Percentiles rank a stretch among this genome's conserved stretches.
Evolutionary conservation across 2,329 filamentous ascomycete species (phyloP).

Genomic region (Fusarium denticulatum): DNA sequence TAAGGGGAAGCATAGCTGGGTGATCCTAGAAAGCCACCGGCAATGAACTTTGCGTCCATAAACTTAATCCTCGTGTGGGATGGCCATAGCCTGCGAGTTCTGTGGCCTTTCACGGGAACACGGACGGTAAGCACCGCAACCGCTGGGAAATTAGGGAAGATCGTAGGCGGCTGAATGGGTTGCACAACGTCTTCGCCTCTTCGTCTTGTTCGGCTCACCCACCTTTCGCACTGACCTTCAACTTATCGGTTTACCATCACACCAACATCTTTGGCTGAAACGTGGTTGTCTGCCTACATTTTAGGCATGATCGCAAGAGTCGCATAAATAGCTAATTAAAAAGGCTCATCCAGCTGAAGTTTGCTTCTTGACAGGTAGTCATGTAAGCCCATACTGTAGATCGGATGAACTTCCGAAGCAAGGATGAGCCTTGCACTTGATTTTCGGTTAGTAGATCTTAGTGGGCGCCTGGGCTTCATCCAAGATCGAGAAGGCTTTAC

Average conservation of each 20-base stretch:
- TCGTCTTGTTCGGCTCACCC: conserved; percentile 4
- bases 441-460: conserved; percentile 41
- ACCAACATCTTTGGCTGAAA: background rate
- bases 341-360: background rate
- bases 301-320: conserved; percentile 23
- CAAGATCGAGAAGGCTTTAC: background rate
- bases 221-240: conserved; percentile 3
- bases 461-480: conserved; percentile 9
- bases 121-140: background rate
- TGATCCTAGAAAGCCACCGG: conserved; percentile 14
- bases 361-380: background rate
- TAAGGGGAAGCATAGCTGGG: conserved; percentile 11
- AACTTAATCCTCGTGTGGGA: conserved; percentile 1
- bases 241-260: conserved; percentile 3
- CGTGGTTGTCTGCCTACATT: background rate
- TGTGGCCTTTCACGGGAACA: conserved; percentile 2
- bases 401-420: conserved; percentile 13
- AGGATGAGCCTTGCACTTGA: conserved; percentile 7
- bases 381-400: conserved; percentile 5
- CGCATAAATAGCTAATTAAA: background rate
- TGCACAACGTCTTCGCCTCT: background rate
- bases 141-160: background rate
- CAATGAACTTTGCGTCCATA: conserved; percentile 20
- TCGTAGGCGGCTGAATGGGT: background rate
- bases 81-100: background rate